Conservation (phyloP, 2,329 filamentous ascomycete species). For the Neofusicoccum umdonicola region DNA sequence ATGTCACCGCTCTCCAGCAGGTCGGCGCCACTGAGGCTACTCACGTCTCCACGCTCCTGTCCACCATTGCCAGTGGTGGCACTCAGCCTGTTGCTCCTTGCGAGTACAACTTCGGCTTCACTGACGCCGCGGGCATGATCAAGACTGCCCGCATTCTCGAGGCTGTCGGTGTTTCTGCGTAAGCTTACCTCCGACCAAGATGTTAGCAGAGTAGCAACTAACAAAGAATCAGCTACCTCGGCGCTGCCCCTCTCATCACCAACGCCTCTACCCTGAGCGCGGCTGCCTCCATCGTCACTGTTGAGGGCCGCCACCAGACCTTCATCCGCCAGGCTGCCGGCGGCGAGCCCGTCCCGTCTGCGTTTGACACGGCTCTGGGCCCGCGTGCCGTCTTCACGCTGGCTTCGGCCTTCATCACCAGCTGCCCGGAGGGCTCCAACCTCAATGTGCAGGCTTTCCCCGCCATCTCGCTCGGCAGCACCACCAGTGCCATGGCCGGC, state of each 20-base stretch:
- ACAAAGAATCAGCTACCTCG: constrained; percentile 51
- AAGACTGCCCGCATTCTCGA: constrained; percentile 68
- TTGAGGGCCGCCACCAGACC: constrained; percentile 72
- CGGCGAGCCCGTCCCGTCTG: constrained; percentile 61
- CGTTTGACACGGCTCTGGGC: constrained; percentile 68
- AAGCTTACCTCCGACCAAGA: constrained; percentile 28
- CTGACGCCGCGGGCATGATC: constrained; percentile 63
- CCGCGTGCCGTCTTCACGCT: constrained; percentile 71
- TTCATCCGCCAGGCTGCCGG: constrained; percentile 64
- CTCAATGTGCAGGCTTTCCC: constrained; percentile 65
- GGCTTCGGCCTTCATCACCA: constrained; percentile 68
- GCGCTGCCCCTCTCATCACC: constrained; percentile 65
- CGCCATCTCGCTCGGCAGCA: constrained; percentile 42
- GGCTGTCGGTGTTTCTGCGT: constrained; percentile 71
- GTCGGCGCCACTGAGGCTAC: constrained; percentile 63
- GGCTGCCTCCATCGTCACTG: constrained; percentile 68
- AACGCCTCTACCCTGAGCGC: constrained; percentile 60
- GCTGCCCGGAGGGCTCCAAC: constrained; percentile 65
- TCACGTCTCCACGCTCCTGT: constrained; percentile 61
- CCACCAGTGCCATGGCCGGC: constrained; percentile 23
- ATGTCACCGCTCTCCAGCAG: constrained; percentile 60
- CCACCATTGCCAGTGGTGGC: constrained; percentile 60
- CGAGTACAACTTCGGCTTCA: constrained; percentile 69
- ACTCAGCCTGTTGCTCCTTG: constrained; percentile 66
- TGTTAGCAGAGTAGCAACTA: constrained; percentile 1